phyloP scores from a whole-genome alignment of 306 rosid genomes.

The Fragaria vesca region DNA sequence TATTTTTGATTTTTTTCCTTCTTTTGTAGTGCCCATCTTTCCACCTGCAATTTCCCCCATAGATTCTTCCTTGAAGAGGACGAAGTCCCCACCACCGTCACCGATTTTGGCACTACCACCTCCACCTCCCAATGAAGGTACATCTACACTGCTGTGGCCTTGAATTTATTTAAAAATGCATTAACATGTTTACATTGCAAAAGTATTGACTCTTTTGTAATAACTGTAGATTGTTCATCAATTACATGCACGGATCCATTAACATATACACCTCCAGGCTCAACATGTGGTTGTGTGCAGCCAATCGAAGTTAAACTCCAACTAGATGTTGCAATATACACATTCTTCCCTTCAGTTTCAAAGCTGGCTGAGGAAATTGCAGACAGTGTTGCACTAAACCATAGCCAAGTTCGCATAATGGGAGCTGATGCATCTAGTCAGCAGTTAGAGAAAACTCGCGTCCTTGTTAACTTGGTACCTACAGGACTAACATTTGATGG shows the following conservation, averaged over 20 bases:
- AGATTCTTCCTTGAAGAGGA: constrained; percentile 51
- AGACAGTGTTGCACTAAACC: constrained; percentile 58
- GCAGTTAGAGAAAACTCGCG: constrained; percentile 71
- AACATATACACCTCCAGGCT: constrained; percentile 77
- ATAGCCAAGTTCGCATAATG: constrained; percentile 83
- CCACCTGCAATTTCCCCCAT: constrained; percentile 63
- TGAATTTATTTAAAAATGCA: background rate
- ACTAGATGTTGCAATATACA: constrained; percentile 60
- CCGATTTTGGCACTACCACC: constrained; percentile 67
- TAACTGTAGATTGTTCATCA: constrained; percentile 62
- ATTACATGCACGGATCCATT: constrained; percentile 80
- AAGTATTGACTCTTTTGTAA: constrained; percentile 21
- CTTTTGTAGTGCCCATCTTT: constrained; percentile 52
- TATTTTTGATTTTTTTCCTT: constrained; percentile 24
- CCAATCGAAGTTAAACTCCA: constrained; percentile 82
- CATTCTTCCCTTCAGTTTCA: constrained; percentile 70
- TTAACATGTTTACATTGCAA: constrained; percentile 17
- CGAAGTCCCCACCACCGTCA: constrained; percentile 60
- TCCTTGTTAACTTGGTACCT: constrained; percentile 78
- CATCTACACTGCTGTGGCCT: constrained; percentile 13
- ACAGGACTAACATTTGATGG: constrained; percentile 60
- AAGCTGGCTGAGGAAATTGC: constrained; percentile 81
- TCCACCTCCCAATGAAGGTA: constrained; percentile 92
- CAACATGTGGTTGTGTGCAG: constrained; percentile 81
- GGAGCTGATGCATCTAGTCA: constrained; percentile 85